Base-by-base conservation (phyloP, 495 filamentous ascomycete species). In the Corynascus novoguineensis region DNA sequence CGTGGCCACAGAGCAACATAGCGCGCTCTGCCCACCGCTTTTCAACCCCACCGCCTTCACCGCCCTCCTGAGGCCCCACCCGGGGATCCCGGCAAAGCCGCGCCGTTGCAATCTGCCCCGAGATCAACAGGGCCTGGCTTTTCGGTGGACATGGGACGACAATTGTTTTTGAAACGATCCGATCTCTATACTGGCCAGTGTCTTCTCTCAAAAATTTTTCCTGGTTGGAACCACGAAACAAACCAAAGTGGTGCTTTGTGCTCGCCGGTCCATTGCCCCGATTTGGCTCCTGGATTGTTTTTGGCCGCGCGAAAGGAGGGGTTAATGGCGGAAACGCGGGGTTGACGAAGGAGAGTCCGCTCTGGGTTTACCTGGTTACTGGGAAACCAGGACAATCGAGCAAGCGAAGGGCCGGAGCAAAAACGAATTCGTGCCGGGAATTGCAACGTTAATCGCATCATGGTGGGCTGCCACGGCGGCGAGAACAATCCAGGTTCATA, bases 1-100 rank as follows among this genome's bases (percentile, higher is more conserved):
- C 46, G n/a, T 5, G 27, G 46, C n/a, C 15, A 9, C 46, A 4
- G 46, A 11, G 28, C 8, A 34, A 11, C 46, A 41, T 27, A n/a
- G n/a, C n/a, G n/a, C n/a, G n/a, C 28, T 3, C 5, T 49, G 29
- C 44, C 29, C 29, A 47, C 46, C 46, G 29, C 28, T 19, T 32
- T 49, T 49, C 44, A 46, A 21, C 46, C 29, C 46, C 46, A 49
- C 46, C 28, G 44, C 22, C n/a, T n/a, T 47, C 28, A 49, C 46
- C 46, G 46, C 46, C 46, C 25, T 49, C 28, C 46, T 32, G 27
- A 29, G 10, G n/a, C 21, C 15, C 46, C 46, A 49, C 9, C 46
- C 46, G 46, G 46, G 46, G 46, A 49, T 49, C 28, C 46, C 46
- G 46, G 46, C 45, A 14, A 21, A 34, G 28, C 46, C n/a, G 28